Evolutionary conservation across 495 filamentous ascomycete genomes (phyloP).

Genomic region (Cladorrhinum samala): DNA sequence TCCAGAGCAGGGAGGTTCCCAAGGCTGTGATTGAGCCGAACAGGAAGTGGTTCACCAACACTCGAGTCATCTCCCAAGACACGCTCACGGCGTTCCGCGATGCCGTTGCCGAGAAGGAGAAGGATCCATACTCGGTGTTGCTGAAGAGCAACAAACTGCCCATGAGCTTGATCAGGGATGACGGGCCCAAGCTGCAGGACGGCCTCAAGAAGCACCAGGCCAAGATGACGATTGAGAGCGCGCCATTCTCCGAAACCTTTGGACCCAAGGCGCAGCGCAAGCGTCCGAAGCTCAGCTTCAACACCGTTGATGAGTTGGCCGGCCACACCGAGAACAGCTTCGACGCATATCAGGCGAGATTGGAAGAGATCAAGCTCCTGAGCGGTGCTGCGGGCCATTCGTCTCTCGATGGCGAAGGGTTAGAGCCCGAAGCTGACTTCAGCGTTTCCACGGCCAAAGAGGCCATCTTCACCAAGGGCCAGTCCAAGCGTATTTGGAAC

Average conservation of each 20-base stretch:
- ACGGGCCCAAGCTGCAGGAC: constrained; percentile 51
- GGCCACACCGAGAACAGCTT: constrained; percentile 70
- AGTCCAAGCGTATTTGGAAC: constrained; percentile 95
- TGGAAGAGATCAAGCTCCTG: constrained; percentile 64
- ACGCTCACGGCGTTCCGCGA: constrained; percentile 74
- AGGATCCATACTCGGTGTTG: constrained; percentile 85
- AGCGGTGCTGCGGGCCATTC: constrained; percentile 60
- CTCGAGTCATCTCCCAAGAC: constrained; percentile 57
- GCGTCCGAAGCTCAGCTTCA: constrained; percentile 77
- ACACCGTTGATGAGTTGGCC: constrained; percentile 73
- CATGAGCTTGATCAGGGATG: constrained; percentile 34
- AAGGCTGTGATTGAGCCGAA: constrained; percentile 87
- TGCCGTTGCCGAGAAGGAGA: constrained; percentile 81
- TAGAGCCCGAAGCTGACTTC: constrained; percentile 44
- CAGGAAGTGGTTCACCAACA: constrained; percentile 65
- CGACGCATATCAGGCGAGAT: constrained; percentile 68
- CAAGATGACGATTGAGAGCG: constrained; percentile 85
- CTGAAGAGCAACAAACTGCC: constrained; percentile 81
- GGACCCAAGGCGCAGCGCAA: constrained; percentile 92
- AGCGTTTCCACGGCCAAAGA: constrained; percentile 66
- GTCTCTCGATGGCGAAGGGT: constrained; percentile 42
- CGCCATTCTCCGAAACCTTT: constrained; percentile 83
- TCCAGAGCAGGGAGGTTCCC: constrained; percentile 68
- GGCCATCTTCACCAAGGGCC: constrained; percentile 88
- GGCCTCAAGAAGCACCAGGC: constrained; percentile 87